phyloP scores from a whole-genome alignment of 208 protist genomes.

The Porcisia hertigi region DNA sequence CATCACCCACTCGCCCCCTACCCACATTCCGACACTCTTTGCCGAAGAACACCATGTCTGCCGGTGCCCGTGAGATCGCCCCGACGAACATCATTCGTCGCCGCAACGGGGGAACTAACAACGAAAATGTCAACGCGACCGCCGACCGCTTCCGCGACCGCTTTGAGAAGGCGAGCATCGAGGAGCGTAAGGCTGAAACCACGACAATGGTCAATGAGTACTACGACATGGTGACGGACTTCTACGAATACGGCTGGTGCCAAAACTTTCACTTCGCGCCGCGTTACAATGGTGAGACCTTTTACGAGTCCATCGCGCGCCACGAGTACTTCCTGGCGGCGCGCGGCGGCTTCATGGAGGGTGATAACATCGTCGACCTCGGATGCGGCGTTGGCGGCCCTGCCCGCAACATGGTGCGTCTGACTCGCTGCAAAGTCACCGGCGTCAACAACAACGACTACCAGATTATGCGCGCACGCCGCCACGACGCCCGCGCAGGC shows the following conservation, averaged over 20 bases:
- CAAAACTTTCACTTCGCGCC: slow-evolving; percentile 96
- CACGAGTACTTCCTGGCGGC: slow-evolving; percentile 96
- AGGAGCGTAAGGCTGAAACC: slow-evolving; percentile 70
- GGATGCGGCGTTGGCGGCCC: slow-evolving; percentile 98
- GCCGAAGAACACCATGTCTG: slow-evolving; percentile 42
- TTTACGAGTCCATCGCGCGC: slow-evolving; percentile 91
- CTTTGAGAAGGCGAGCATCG: slow-evolving; percentile 69
- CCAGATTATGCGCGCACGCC: slow-evolving; percentile 91
- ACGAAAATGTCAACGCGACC: slow-evolving; percentile 61
- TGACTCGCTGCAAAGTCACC: slow-evolving; percentile 93
- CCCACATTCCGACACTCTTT: neutral
- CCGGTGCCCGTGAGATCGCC: slow-evolving; percentile 46
- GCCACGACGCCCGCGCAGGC: slow-evolving; percentile 64
- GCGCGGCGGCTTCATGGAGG: slow-evolving; percentile 83
- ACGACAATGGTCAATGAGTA: slow-evolving; percentile 94
- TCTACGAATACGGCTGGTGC: slow-evolving; percentile 98
- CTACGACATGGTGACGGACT: slow-evolving; percentile 97
- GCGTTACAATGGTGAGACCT: slow-evolving; percentile 81
- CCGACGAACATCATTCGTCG: slow-evolving; percentile 64
- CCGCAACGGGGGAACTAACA: slow-evolving; percentile 45
- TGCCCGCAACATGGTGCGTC: slow-evolving; percentile 93
- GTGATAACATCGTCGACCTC: slow-evolving; percentile 87
- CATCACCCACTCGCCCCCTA: neutral
- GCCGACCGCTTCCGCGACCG: slow-evolving; percentile 82
- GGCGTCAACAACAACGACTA: slow-evolving; percentile 98